phyloP scores from a whole-genome alignment of 768 basidiomycete species.

The Podaxis mareebaensis region DNA sequence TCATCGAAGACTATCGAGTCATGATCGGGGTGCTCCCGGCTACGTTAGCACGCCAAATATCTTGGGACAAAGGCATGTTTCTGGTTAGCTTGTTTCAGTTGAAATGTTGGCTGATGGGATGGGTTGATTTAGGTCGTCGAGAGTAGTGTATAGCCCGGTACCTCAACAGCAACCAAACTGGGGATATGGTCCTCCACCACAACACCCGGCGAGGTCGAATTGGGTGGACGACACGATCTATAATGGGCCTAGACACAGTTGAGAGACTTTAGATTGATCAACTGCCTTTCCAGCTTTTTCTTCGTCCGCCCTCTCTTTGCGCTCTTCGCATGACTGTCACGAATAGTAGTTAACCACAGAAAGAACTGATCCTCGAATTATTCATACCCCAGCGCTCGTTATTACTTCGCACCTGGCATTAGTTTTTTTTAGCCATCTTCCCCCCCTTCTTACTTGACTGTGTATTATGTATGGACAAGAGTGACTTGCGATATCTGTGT shows the following conservation, averaged over 20 bases:
- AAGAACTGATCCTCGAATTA: background rate
- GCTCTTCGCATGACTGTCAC: background rate
- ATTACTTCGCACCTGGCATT: background rate
- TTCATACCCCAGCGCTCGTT: background rate
- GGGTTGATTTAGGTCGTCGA: background rate
- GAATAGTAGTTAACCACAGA: background rate
- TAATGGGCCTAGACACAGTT: conserved; percentile 32
- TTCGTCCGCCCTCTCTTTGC: background rate
- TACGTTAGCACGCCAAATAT: conserved; percentile 14
- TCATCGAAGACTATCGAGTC: conserved; percentile 27
- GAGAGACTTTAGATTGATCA: background rate
- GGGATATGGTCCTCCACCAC: conserved; percentile 2
- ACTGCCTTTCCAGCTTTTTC: background rate
- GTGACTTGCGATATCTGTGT: background rate
- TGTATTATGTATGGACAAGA: background rate
- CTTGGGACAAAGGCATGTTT: conserved; percentile 12
- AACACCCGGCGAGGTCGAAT: conserved; percentile 19
- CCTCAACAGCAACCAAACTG: conserved; percentile 3
- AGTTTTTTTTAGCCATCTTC: background rate
- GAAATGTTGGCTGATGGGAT: conserved; percentile 18
- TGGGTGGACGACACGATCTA: conserved; percentile 50
- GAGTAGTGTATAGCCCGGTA: conserved; percentile 6
- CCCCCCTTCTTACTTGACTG: background rate
- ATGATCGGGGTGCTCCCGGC: conserved; percentile 21
- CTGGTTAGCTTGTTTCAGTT: conserved; percentile 27